Evolutionary conservation across 352 stramenopile genomes (phyloP).

Genomic region (Globisporangium perplexum): DNA sequence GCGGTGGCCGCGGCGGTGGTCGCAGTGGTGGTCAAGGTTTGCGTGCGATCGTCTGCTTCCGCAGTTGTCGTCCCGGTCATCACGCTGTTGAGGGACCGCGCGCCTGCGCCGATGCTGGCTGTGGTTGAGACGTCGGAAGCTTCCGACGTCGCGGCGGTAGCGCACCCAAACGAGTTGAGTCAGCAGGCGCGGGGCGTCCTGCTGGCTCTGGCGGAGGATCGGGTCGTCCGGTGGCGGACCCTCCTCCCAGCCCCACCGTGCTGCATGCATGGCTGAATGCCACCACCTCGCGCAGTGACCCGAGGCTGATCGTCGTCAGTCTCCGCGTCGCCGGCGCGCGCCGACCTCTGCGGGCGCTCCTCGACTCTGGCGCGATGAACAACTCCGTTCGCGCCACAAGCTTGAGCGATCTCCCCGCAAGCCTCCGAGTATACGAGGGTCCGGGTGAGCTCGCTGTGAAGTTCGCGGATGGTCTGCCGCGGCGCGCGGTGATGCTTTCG

Average conservation of each 20-base stretch:
- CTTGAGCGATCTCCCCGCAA: background rate
- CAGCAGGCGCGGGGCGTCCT: background rate
- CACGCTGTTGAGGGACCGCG: too few species aligned
- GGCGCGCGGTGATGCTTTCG: slow-evolving; percentile 8
- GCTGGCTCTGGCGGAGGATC: background rate
- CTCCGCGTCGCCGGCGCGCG: slow-evolving; percentile 11
- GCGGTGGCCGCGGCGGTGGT: background rate
- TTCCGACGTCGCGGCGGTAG: too few species aligned
- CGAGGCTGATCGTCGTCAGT: slow-evolving; percentile 13
- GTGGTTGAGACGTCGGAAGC: too few species aligned
- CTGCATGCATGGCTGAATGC: slow-evolving; percentile 5
- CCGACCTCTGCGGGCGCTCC: background rate
- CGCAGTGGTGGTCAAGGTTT: too few species aligned
- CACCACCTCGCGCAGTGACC: slow-evolving; percentile 14
- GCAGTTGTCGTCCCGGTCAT: too few species aligned
- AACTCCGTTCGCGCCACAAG: background rate
- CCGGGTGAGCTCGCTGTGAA: background rate
- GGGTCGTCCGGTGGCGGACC: background rate
- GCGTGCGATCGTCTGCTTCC: too few species aligned
- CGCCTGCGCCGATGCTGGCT: background rate
- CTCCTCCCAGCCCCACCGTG: background rate
- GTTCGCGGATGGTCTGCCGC: background rate
- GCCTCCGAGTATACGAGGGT: too few species aligned
- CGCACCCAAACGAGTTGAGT: background rate
- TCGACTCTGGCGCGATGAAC: background rate